A percentile compares a stretch with the other conserved stretches of the same genome.
phyloP scores from a whole-genome alignment of 768 basidiomycete genomes.

The Pleurotus tuber-regium region DNA sequence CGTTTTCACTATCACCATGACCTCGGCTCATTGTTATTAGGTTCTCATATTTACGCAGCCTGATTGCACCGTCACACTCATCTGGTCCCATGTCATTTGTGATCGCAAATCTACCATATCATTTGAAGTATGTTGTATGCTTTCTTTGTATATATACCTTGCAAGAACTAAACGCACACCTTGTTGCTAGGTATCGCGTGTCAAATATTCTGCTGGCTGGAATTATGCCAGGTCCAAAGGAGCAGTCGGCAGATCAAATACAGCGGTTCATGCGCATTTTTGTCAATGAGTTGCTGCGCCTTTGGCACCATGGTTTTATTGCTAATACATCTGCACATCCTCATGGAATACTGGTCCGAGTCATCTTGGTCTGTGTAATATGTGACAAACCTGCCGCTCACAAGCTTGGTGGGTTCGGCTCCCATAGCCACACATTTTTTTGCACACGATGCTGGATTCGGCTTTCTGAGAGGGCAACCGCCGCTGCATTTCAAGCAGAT shows the following conservation, averaged over 20 bases:
- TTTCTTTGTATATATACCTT: background rate
- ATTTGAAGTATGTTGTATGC: constrained; percentile 16
- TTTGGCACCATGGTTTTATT: constrained; percentile 20
- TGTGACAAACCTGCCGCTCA: constrained; percentile 32
- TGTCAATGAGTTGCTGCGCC: constrained; percentile 19
- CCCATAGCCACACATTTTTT: constrained; percentile 24
- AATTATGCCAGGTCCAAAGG: constrained; percentile 25
- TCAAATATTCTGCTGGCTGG: constrained; percentile 19
- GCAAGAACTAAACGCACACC: background rate
- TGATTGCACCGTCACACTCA: constrained; percentile 23
- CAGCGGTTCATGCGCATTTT: constrained; percentile 16
- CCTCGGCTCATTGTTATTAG: no score
- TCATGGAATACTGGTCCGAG: constrained; percentile 21
- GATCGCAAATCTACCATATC: constrained; percentile 22
- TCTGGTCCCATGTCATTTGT: constrained; percentile 24
- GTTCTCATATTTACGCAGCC: constrained; percentile 26
- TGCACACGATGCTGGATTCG: constrained; percentile 27
- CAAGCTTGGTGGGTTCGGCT: constrained; percentile 26
- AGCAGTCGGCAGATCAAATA: constrained; percentile 18
- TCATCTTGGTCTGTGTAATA: constrained; percentile 23
- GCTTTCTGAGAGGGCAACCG: constrained; percentile 17
- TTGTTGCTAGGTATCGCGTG: constrained; percentile 23
- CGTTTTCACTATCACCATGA: background rate
- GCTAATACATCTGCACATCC: constrained; percentile 18
- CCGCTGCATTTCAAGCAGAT: constrained; percentile 14